Conservation (phyloP, 2,329 filamentous ascomycete species). For the Exserohilum turcica region DNA sequence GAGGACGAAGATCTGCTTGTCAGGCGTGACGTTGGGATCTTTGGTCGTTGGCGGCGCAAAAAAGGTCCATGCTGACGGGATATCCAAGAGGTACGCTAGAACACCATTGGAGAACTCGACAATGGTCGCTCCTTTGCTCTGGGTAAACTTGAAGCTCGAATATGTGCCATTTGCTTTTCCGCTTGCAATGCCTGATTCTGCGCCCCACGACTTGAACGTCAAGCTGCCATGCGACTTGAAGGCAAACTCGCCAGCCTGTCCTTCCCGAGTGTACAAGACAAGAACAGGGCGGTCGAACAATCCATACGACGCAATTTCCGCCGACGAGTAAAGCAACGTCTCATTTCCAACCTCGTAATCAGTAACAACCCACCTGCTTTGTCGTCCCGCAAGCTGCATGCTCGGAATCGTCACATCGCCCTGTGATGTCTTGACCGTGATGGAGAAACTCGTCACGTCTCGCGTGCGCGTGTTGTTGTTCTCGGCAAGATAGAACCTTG, state of each 20-base stretch:
- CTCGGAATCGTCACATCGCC: constrained; percentile 53
- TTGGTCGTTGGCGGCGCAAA: constrained; percentile 58
- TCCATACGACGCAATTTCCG: constrained; percentile 58
- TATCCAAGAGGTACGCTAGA: constrained; percentile 59
- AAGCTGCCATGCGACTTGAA: constrained; percentile 51
- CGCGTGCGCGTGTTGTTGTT: constrained; percentile 55
- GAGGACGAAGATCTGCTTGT: constrained; percentile 50
- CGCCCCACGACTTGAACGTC: constrained; percentile 51
- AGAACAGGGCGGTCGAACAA: constrained; percentile 56
- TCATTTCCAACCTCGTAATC: constrained; percentile 58
- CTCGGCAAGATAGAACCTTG: constrained; percentile 58
- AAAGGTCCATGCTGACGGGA: constrained; percentile 61
- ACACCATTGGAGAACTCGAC: constrained; percentile 58
- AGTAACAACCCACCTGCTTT: constrained; percentile 61
- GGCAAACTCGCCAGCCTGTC: constrained; percentile 58
- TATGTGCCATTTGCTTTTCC: constrained; percentile 21
- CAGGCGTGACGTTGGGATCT: constrained; percentile 52
- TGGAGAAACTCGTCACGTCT: constrained; percentile 53
- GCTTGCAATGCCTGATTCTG: constrained; percentile 44
- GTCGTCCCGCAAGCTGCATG: constrained; percentile 57
- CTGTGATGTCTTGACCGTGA: constrained; percentile 55
- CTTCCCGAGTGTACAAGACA: constrained; percentile 56
- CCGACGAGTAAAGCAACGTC: constrained; percentile 58
- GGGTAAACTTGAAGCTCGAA: constrained; percentile 53
- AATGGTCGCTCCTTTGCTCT: constrained; percentile 53